phyloP scores from a whole-genome alignment of 2,329 filamentous ascomycete species.

The Cercospora citrullina region DNA sequence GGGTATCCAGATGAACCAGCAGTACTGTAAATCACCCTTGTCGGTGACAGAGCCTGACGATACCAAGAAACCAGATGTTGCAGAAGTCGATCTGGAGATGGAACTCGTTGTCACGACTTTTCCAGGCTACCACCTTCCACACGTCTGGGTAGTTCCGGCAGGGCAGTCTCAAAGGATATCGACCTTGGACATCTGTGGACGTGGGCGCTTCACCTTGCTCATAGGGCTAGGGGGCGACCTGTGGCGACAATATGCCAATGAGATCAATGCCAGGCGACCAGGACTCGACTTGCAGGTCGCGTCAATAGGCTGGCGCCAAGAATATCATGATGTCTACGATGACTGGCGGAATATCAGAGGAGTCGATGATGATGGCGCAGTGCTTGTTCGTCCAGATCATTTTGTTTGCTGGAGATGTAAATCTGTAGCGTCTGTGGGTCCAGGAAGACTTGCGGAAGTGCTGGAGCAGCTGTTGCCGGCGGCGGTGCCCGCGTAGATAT shows the following conservation, averaged over 20 bases:
- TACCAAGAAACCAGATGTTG: background rate
- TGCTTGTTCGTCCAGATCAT: slow-evolving; percentile 58
- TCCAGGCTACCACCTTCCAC: background rate
- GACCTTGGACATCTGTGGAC: background rate
- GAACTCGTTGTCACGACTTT: background rate
- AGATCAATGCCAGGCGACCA: background rate
- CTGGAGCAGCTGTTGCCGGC: background rate
- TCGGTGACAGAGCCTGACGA: background rate
- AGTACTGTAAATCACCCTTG: background rate
- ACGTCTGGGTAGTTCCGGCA: background rate
- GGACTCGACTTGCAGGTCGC: background rate
- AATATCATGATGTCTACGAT: slow-evolving; percentile 47
- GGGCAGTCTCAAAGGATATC: background rate
- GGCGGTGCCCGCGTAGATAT: background rate
- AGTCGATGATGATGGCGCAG: slow-evolving; percentile 56
- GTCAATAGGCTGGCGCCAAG: background rate
- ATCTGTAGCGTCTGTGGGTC: background rate
- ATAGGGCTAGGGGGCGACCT: background rate
- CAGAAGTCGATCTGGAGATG: background rate
- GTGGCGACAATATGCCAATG: background rate
- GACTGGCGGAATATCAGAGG: slow-evolving; percentile 56
- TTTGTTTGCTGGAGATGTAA: slow-evolving; percentile 55
- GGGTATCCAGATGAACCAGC: background rate
- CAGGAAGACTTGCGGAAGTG: background rate
- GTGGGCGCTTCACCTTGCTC: background rate